Conservation (phyloP, 2,329 filamentous ascomycete genomes). For the Byssothecium circinans region DNA sequence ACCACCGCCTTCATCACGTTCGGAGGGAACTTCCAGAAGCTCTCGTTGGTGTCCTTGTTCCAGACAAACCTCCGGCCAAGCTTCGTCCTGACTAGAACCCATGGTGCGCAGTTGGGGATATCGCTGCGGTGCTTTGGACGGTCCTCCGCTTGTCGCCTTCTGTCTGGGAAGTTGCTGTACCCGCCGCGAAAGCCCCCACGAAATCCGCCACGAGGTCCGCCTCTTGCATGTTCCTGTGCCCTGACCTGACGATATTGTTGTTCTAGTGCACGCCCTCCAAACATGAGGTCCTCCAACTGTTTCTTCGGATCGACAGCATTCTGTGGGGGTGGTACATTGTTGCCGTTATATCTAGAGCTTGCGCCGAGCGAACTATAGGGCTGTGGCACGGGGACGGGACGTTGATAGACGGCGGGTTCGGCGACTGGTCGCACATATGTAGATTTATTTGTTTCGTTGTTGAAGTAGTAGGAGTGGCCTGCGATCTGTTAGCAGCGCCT, state of each 20-base stretch:
- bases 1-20: constrained; percentile 75
- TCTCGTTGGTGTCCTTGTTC: constrained; percentile 82
- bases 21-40: constrained; percentile 92
- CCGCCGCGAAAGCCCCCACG: constrained; percentile 45
- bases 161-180: constrained; percentile 59
- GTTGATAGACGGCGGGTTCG: constrained; percentile 10
- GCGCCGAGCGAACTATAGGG: constrained; percentile 9
- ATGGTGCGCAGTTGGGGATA: constrained; percentile 82
- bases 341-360: constrained; percentile 27
- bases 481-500: constrained; percentile 15
- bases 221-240: constrained; percentile 18
- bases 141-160: constrained; percentile 71
- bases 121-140: constrained; percentile 76
- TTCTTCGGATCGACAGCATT: constrained; percentile 36
- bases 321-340: constrained; percentile 49
- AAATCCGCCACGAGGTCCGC: constrained; percentile 48
- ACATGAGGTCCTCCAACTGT: constrained; percentile 56
- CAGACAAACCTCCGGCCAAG: constrained; percentile 87
- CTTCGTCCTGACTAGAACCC: constrained; percentile 92
- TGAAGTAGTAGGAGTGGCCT: constrained; percentile 89
- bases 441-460: constrained; percentile 77
- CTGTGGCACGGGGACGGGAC: constrained; percentile 7
- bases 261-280: constrained; percentile 22
- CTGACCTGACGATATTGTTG: constrained; percentile 21
- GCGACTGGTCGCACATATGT: constrained; percentile 74